Base-by-base conservation (phyloP, 2,329 filamentous ascomycete species). In the Fusarium paranaense region DNA sequence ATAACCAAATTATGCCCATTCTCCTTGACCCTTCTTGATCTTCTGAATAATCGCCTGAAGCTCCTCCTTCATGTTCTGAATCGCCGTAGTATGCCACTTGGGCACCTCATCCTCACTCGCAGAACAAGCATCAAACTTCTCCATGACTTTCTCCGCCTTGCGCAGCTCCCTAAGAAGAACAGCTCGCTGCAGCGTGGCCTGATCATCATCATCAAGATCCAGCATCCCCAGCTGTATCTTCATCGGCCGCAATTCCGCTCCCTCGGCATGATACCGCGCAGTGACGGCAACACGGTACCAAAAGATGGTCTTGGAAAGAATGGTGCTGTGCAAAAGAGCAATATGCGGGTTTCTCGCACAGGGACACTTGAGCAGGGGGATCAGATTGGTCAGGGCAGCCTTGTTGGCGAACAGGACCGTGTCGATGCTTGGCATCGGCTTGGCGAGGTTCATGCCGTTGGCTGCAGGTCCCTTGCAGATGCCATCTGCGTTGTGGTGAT, bases 161-260 rank as follows among this genome's bases (percentile, higher is more conserved):
- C 67, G 57, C 1, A 73, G 4, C 13, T 73, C 71, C 3, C 71
- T 32, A 2, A 74, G 4, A 1, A 73, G 18, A 1, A 73, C 47
- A 13, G 67, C 52, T 0, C 32, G 25, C 2, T 73, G 65, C 1
- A 73, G 47, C 0, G 67, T 74, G 0, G 62, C 71, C 10, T 73
- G 71, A 4, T 74, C 71, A 4, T 73, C 71, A 2, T 71, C 71
- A 0, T 73, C 71, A 6, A 73, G 63, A 11, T 74, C 71, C 6
- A 73, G 0, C 25, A 74, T 71, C 0, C 71, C 71, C 3, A 73
- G 9, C 2, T 74, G 71, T 2, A 73, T 68, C 40, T 73, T 73
- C 47, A 74, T 71, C 1, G 71, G 71, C 2, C 50, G 60, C 5
- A 71, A 4, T 4, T 58, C 56, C 0, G 67, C 37, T 0, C 47